phyloP scores from a whole-genome alignment of 352 stramenopile genomes.

The Pythium dissotocum region DNA sequence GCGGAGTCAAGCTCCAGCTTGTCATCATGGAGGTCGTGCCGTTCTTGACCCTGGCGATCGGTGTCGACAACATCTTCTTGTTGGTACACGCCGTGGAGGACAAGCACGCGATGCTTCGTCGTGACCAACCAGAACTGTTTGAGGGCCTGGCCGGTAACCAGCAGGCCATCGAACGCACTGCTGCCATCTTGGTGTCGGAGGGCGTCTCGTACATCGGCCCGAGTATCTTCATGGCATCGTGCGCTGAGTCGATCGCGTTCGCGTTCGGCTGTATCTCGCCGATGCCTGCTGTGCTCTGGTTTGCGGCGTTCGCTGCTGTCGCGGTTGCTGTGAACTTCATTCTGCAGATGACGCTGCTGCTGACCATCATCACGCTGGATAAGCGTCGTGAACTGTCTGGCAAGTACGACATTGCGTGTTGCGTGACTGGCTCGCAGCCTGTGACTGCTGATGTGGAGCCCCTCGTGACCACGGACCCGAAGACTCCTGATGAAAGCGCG shows the following conservation, averaged over 20 bases:
- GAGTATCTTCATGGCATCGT: constrained; percentile 54
- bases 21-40: constrained; percentile 71
- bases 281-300: constrained; percentile 67
- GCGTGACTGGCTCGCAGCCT: constrained; percentile 11
- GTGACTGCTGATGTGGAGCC: neutral
- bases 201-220: constrained; percentile 52
- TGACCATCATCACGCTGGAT: constrained; percentile 62
- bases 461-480: neutral
- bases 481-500: neutral
- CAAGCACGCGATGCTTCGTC: constrained; percentile 47
- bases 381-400: constrained; percentile 65
- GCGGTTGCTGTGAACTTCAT: constrained; percentile 53
- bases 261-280: constrained; percentile 53
- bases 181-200: constrained; percentile 50
- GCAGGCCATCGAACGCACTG: constrained; percentile 50
- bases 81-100: constrained; percentile 56
- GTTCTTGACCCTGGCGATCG: constrained; percentile 64
- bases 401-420: constrained; percentile 64
- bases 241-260: constrained; percentile 50
- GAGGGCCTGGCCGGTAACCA: constrained; percentile 45
- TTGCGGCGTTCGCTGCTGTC: constrained; percentile 52
- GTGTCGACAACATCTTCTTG: constrained; percentile 73
- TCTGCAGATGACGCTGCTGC: constrained; percentile 70
- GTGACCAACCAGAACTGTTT: constrained; percentile 53
- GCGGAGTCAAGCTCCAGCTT: constrained; percentile 59